Percentiles rank a stretch among this genome's conserved stretches.
phyloP scores from a whole-genome alignment of 345 rosid species.

The Camelina hispida region DNA sequence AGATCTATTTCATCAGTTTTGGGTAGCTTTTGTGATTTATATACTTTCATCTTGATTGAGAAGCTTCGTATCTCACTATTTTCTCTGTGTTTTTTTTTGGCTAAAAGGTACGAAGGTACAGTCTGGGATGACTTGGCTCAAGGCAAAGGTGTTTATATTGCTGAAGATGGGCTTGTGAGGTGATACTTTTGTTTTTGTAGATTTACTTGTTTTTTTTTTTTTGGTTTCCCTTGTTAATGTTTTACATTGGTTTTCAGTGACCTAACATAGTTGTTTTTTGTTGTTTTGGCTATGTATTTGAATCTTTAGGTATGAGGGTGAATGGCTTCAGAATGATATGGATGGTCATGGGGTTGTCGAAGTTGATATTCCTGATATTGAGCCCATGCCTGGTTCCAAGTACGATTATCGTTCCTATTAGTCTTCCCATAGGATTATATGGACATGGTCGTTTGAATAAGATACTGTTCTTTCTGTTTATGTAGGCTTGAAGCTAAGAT shows the following conservation, averaged over 20 bases:
- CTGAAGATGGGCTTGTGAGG: constrained; percentile 86
- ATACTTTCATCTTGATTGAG: constrained; percentile 20
- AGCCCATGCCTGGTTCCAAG: constrained; percentile 95
- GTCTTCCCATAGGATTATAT: not conserved
- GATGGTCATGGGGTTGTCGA: constrained; percentile 93
- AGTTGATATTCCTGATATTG: constrained; percentile 89
- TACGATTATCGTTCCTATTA: constrained; percentile 45
- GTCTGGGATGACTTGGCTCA: constrained; percentile 97
- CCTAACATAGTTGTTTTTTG: not conserved
- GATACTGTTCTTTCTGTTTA: constrained; percentile 25
- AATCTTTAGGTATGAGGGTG: constrained; percentile 85
- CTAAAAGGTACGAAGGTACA: constrained; percentile 86
- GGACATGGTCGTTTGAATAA: constrained; percentile 11
- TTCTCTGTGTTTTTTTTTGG: constrained; percentile 22
- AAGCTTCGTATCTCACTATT: constrained; percentile 15
- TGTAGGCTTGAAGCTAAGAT: constrained; percentile 87
- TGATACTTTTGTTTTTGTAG: constrained; percentile 30
- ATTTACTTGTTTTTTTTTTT: constrained; percentile 10
- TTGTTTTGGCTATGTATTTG: constrained; percentile 24
- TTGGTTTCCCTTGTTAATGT: not conserved
- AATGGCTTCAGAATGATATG: constrained; percentile 87
- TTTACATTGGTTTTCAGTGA: not conserved
- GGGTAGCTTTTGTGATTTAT: constrained; percentile 20
- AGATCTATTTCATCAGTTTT: not conserved
- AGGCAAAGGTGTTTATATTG: constrained; percentile 92